Base-by-base conservation (phyloP, 768 basidiomycete species). In the Amanita molliuscula region DNA sequence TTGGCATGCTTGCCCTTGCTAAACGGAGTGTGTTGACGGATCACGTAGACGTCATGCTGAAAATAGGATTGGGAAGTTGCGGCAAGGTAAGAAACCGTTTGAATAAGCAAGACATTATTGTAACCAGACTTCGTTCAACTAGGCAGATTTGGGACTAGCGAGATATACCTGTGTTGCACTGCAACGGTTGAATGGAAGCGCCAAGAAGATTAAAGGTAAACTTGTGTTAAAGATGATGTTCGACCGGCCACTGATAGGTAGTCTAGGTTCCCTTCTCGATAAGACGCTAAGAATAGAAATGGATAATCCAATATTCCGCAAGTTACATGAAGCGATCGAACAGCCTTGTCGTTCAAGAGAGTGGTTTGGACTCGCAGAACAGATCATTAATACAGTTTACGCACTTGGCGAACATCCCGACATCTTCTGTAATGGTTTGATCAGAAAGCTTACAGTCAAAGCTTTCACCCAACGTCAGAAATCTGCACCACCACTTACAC, bases 351-450 rank as follows among this genome's bases (percentile, higher is more conserved):
- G 82, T 40, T 84, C 85, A 16, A 88, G 83, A 56, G 93, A 97
- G 51, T 99, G 95, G 95, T 98, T 99, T 57, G 85, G 85, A 8
- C 80, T 98, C 67, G 90, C 95, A 0, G 96, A 99, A 63, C 95
- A 99, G 64, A 89, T 84, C 7, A 84, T 99, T 66, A 97, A 99
- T 62, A 92, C 95, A 1, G 84, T 96, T 45, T 99, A 98, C 58
- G 82, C 87, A 0, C 78, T 99, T 2, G 94, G 89, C 16, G 91
- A 97, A 58, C 91, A 92, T 54, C 96, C 95, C 0, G 95, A 96
- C 61, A 62, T 75, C 1, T 70, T 97, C 29, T 94, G 91, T 64
- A 76, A 82, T 49, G 74, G 74, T 1, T 71, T 98, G 46, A 83
- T 98, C 62, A 88, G 82, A 67, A 81, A 82, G 54, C 72, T 97